Percentiles rank a stretch among this genome's conserved stretches.
Evolutionary conservation across 1,284 basidiomycete species (phyloP).

Genomic region (Ustilago crameri): DNA sequence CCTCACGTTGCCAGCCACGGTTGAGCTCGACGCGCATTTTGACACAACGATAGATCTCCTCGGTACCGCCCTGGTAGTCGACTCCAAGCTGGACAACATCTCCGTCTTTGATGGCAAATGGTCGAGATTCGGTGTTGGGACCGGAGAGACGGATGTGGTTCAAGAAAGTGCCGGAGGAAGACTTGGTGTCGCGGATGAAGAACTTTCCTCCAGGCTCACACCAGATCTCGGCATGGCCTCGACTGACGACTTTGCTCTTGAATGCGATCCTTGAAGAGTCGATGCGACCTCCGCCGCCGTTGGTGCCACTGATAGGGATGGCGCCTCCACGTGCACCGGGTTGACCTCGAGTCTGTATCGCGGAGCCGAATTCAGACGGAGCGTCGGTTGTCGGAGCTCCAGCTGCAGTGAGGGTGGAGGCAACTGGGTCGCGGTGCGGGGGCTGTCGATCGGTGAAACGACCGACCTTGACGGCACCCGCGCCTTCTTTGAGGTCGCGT

Average conservation of each 20-base stretch:
- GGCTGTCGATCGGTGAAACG: slow-evolving; percentile 80
- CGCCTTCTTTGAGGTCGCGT: slow-evolving; percentile 76
- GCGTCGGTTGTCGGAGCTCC: slow-evolving; percentile 2
- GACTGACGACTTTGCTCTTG: slow-evolving; percentile 93
- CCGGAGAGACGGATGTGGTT: slow-evolving; percentile 90
- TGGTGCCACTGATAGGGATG: slow-evolving; percentile 64
- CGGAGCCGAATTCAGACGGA: slow-evolving; percentile 19
- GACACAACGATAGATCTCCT: slow-evolving; percentile 97
- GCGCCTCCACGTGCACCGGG: slow-evolving; percentile 48
- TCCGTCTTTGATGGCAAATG: slow-evolving; percentile 87
- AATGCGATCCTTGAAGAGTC: slow-evolving; percentile 76
- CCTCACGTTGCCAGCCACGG: slow-evolving; percentile 82
- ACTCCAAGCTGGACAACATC: slow-evolving; percentile 96
- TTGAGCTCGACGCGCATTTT: slow-evolving; percentile 92
- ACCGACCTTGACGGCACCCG: slow-evolving; percentile 81
- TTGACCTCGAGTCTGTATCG: slow-evolving; percentile 28
- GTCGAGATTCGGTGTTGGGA: slow-evolving; percentile 79
- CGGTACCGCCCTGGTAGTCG: slow-evolving; percentile 96
- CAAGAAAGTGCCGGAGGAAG: slow-evolving; percentile 90
- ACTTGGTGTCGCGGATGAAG: slow-evolving; percentile 90
- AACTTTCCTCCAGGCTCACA: slow-evolving; percentile 76
- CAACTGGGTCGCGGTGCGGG: slow-evolving; percentile 21
- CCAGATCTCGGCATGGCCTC: slow-evolving; percentile 96
- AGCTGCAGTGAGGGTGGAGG: slow-evolving; percentile 11
- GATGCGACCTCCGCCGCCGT: slow-evolving; percentile 71